Conservation (phyloP, 148 eudicot genomes). For the Rhododendron griersonianum region DNA sequence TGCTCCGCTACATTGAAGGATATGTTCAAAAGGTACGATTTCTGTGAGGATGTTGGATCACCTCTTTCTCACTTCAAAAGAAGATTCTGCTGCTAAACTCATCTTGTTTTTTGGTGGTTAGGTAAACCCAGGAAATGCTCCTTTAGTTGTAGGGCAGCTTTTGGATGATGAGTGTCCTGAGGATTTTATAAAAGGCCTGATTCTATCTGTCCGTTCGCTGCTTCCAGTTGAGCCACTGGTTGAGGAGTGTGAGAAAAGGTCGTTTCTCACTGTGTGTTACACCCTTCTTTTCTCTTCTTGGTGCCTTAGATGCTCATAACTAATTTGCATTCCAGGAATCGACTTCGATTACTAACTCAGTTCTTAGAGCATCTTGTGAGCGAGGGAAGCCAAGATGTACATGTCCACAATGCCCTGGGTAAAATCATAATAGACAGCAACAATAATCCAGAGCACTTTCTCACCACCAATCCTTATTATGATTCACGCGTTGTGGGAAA, state of each 20-base stretch:
- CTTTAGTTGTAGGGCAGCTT: conserved; percentile 92
- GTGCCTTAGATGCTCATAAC: conserved; percentile 9
- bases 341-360: conserved; percentile 88
- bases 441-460: conserved; percentile 95
- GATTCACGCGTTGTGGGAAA: conserved; percentile 98
- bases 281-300: background rate
- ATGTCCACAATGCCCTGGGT: conserved; percentile 96
- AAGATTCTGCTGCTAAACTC: conserved; percentile 10
- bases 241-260: conserved; percentile 96
- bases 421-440: conserved; percentile 95
- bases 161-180: conserved; percentile 98
- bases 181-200: conserved; percentile 93
- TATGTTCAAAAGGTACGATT: conserved; percentile 85
- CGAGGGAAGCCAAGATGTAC: conserved; percentile 97
- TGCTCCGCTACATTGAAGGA: conserved; percentile 98
- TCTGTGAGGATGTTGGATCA: background rate
- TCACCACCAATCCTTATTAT: conserved; percentile 91
- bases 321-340: conserved; percentile 57
- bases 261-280: background rate
- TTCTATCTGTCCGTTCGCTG: conserved; percentile 92
- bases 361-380: conserved; percentile 96
- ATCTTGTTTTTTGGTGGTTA: conserved; percentile 20
- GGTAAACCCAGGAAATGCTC: conserved; percentile 98
- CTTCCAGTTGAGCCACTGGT: conserved; percentile 97
- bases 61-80: background rate